Evolutionary conservation across 2,329 filamentous ascomycete genomes (phyloP).

Genomic region (Shiraia sp.): DNA sequence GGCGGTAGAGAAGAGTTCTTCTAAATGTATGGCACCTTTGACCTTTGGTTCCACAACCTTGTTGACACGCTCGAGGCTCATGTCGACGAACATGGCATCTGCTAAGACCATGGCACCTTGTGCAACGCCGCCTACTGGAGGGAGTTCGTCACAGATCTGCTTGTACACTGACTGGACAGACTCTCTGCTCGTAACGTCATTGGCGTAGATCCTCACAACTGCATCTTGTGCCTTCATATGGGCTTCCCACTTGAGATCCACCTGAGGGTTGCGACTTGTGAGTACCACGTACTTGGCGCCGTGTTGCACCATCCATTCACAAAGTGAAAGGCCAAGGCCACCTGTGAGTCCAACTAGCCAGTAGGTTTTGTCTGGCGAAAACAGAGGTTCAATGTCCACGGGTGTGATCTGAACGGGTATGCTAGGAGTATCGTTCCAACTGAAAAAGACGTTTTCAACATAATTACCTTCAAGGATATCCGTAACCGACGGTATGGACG

Average conservation of each 20-base stretch:
- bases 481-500: too few relatives aligned
- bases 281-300: slow-evolving; percentile 34
- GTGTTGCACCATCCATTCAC: slow-evolving; percentile 25
- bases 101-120: slow-evolving; percentile 29
- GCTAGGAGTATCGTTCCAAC: neutral
- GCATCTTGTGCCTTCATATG: slow-evolving; percentile 2
- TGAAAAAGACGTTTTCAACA: too few relatives aligned
- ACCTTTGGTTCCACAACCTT: slow-evolving; percentile 22
- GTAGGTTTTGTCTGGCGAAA: slow-evolving; percentile 16
- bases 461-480: too few relatives aligned
- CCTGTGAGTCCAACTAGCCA: slow-evolving; percentile 25
- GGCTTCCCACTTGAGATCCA: slow-evolving; percentile 24
- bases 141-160: neutral
- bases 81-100: slow-evolving; percentile 17
- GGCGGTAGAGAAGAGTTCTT: slow-evolving; percentile 12
- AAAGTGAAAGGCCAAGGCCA: slow-evolving; percentile 19
- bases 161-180: neutral
- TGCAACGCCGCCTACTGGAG: slow-evolving; percentile 5
- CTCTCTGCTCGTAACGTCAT: slow-evolving; percentile 6
- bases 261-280: slow-evolving; percentile 45
- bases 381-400: slow-evolving; percentile 1
- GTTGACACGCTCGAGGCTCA: slow-evolving; percentile 2
- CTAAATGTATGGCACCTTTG: slow-evolving; percentile 14
- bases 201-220: slow-evolving; percentile 1
- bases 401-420: neutral